Base-by-base conservation (phyloP, 192 early-diverging fungal genomes). In the Coemansia sp. region DNA sequence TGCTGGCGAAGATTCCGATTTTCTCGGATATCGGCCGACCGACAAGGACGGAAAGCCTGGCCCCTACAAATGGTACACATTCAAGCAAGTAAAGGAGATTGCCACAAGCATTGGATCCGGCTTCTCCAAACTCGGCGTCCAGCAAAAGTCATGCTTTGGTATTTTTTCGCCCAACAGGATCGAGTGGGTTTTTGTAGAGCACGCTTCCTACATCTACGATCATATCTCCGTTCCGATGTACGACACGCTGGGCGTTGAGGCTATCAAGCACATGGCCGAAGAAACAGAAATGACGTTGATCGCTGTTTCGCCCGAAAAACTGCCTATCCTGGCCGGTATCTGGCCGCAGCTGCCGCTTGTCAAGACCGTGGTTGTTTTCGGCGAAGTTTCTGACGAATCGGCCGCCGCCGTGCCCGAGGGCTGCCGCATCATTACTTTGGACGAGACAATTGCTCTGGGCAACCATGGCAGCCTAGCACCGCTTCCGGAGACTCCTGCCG, bases 191-290 rank as follows among this genome's bases (percentile, higher is more conserved):
- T 57, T 77, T 4, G 71, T 77, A 28, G 71, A 73, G 42, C 74
- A 84, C 17, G 75, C 71, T 0, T 72, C 71, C 48, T 94, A 87
- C 66, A 77, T 89, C 5, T 91, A 94, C 71, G 64, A 68, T 61
- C 75, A 87, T 33, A 87, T 88, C 36, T 90, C 93, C 64, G 89
- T 90, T 56, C 94, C 95, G 49, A 90, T 92, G 58, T 91, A 90
- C 68, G 89, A 90, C 63, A 94, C 93, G 20, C 85, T 96, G 20
- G 95, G 93, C 14, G 84, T 87, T 48, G 90, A 93, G 17, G 93
- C 92, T 42, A 87, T 96, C 58, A 67, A 82, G 36, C 92, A 92
- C 75, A 93, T 94, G 29, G 89, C 94, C 68, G 88, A 90, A 62
- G 94, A 98, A 72, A 86, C 92, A 33, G 93, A 94, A 60, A 88